phyloP scores from a whole-genome alignment of 352 stramenopile genomes.

The Phytophthora niederhauseri region DNA sequence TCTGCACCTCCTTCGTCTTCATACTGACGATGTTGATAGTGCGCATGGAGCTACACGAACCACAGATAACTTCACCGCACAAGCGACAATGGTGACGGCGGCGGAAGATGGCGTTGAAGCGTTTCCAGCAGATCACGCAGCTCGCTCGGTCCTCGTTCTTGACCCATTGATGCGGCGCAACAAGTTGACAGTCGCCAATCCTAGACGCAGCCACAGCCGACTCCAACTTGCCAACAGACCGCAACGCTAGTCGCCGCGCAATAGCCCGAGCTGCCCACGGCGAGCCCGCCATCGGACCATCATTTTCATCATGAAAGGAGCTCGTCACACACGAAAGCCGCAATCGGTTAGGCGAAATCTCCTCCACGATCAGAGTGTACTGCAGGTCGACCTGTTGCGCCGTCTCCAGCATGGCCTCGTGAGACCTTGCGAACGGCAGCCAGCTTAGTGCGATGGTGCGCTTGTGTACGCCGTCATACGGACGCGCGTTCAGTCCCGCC shows the following conservation, averaged over 20 bases:
- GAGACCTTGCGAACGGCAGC: slow-evolving; percentile 52
- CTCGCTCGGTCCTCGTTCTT: slow-evolving; percentile 59
- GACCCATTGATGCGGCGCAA: slow-evolving; percentile 63
- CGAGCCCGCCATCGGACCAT: slow-evolving; percentile 33
- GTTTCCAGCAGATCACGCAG: slow-evolving; percentile 75
- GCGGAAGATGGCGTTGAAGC: slow-evolving; percentile 59
- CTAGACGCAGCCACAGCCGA: slow-evolving; percentile 49
- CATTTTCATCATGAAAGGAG: slow-evolving; percentile 56
- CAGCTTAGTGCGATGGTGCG: slow-evolving; percentile 64
- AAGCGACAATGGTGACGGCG: slow-evolving; percentile 71
- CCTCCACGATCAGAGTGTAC: slow-evolving; percentile 71
- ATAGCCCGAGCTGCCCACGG: slow-evolving; percentile 42
- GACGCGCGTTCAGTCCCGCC: slow-evolving; percentile 32
- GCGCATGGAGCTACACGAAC: slow-evolving; percentile 54
- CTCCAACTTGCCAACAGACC: slow-evolving; percentile 57
- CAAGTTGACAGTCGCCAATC: slow-evolving; percentile 49
- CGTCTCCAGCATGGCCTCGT: slow-evolving; percentile 34
- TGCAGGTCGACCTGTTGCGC: slow-evolving; percentile 53
- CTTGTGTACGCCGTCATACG: slow-evolving; percentile 58
- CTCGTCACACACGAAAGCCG: slow-evolving; percentile 63
- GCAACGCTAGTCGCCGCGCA: slow-evolving; percentile 49
- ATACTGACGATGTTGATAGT: slow-evolving; percentile 41
- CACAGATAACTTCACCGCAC: slow-evolving; percentile 70
- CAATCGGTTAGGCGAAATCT: slow-evolving; percentile 50
- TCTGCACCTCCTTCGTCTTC: slow-evolving; percentile 46